Evolutionary conservation across 2,329 filamentous ascomycete species (phyloP).

Genomic region (Fusarium continuum): DNA sequence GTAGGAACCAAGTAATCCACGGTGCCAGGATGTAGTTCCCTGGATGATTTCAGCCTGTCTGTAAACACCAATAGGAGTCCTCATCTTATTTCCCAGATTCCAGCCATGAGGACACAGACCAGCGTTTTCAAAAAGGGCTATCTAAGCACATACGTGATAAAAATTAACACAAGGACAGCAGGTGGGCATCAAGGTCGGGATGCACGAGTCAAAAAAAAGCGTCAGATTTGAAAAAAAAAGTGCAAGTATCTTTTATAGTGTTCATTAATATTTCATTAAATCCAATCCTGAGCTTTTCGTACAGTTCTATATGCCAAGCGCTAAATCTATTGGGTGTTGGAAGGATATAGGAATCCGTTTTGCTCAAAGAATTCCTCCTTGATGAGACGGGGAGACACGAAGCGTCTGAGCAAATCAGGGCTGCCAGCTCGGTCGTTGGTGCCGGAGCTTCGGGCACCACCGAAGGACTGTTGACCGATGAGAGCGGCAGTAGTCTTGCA

Average conservation of each 20-base stretch:
- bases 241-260: too few relatives aligned
- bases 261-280: constrained; percentile 21
- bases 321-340: constrained; percentile 52
- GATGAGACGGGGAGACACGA: constrained; percentile 61
- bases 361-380: constrained; percentile 58
- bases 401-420: constrained; percentile 58
- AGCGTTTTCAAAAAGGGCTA: too few relatives aligned
- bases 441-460: constrained; percentile 61
- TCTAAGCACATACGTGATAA: not conserved
- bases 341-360: constrained; percentile 59
- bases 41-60: too few relatives aligned
- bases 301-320: constrained; percentile 17
- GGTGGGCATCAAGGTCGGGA: too few relatives aligned
- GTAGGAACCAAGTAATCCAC: not conserved
- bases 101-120: not conserved
- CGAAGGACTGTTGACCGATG: constrained; percentile 66
- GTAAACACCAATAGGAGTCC: not conserved
- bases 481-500: constrained; percentile 66
- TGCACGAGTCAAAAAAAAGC: too few relatives aligned
- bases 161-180: too few relatives aligned
- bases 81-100: not conserved
- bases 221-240: too few relatives aligned
- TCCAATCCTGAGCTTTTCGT: constrained; percentile 15
- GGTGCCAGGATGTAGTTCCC: too few relatives aligned
- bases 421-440: constrained; percentile 68